Evolutionary conservation across 2,329 filamentous ascomycete genomes (phyloP), one percentile per base, ranked within the genome.

Genomic region (Colletotrichum sp.): DNA sequence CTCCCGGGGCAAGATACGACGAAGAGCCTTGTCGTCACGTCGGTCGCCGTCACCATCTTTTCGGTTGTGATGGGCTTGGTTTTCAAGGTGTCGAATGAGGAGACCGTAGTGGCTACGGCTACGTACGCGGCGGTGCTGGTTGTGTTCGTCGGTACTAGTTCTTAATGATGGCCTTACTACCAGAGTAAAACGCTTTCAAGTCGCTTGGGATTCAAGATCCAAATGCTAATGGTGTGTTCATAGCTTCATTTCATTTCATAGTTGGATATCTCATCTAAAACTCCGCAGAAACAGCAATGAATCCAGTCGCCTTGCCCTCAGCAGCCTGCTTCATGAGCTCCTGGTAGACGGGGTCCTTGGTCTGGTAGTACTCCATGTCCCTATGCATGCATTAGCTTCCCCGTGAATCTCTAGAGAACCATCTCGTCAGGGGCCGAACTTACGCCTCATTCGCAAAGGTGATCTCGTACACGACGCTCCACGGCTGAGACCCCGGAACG

Each of bases 321-420:
- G 70, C 70, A 6, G 74, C 74, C 65, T 76, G 70, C 70, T 52
- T 66, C 74, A 65, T 73, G n/a, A 76, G 58, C 18, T 74, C 70
- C 43, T 76, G 43, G 71, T 74, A 76, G 22, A 76, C 55, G 22
- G 74, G 32, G 60, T 76, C 74, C 22, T 76, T 70, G 4, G 70
- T 74, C 64, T 76, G 74, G 34, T 74, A 74, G 58, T 76, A 76
- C 48, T 74, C 74, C 74, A 76, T 76, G 5, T 76, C 74, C 58
- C 70, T 74, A 13, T 43, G 18, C 22, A 18, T 9, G 12, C 9
- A 2, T 58, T 27, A 39, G 36, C 8, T 4, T 34, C 2, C n/a
- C 22, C 5, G 6, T 56, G n/a, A 43, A 43, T 16, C 1, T n/a
- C 8, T 6, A 43, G 39, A 15, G 5, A 1, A 27, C 15, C n/a